Conservation (phyloP, 2,329 filamentous ascomycete genomes). For the Exserohilum turcica region DNA sequence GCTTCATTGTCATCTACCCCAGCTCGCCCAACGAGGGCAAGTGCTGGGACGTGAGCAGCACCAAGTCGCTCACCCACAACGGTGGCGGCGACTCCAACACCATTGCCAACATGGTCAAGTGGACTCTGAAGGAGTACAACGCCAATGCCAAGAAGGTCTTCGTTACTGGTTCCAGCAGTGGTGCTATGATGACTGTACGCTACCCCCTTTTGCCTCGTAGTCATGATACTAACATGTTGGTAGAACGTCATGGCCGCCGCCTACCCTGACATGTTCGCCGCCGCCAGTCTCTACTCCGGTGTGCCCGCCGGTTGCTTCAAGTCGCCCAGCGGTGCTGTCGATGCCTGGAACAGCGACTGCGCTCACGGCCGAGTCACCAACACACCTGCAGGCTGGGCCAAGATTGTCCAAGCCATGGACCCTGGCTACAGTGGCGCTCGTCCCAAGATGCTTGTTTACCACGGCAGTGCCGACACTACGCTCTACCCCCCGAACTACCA, state of each 20-base stretch:
- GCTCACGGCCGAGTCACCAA: constrained; percentile 55
- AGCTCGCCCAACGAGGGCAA: constrained; percentile 57
- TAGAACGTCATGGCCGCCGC: constrained; percentile 56
- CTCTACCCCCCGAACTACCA: constrained; percentile 61
- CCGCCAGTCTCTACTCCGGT: constrained; percentile 58
- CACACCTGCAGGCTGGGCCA: constrained; percentile 56
- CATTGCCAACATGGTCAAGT: constrained; percentile 65
- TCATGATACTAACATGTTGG: constrained; percentile 5
- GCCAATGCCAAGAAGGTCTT: constrained; percentile 60
- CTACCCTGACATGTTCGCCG: constrained; percentile 62
- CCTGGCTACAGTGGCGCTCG: constrained; percentile 56
- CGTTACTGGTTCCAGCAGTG: constrained; percentile 60
- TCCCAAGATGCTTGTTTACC: constrained; percentile 64
- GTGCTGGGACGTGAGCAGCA: constrained; percentile 66
- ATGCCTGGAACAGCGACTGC: constrained; percentile 60
- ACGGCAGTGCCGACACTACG: constrained; percentile 59
- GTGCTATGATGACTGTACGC: constrained; percentile 61
- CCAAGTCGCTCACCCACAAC: constrained; percentile 59
- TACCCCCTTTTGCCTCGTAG: background rate
- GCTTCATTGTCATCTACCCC: constrained; percentile 66
- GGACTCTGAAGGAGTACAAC: constrained; percentile 58
- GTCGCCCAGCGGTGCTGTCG: constrained; percentile 48
- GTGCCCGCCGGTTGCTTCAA: constrained; percentile 62
- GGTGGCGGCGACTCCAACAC: constrained; percentile 62
- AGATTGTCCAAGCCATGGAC: constrained; percentile 56